Evolutionary conservation across 2,329 filamentous ascomycete species (phyloP).

Genomic region (Colletotrichum liriopes): DNA sequence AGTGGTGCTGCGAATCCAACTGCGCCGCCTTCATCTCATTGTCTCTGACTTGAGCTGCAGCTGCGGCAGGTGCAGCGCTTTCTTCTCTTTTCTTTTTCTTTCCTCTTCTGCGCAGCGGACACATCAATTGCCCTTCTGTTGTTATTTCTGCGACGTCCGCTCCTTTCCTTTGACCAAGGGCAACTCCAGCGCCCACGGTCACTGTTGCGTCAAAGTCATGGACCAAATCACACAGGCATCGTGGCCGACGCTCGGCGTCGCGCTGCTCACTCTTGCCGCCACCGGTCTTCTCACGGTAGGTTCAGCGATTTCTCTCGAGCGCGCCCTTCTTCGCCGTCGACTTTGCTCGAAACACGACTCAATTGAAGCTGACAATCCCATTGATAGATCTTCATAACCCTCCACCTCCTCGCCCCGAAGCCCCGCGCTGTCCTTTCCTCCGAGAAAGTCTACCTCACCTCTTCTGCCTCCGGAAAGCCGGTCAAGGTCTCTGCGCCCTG

Average conservation of each 20-base stretch:
- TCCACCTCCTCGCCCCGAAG: conserved; percentile 84
- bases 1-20: conserved; percentile 12
- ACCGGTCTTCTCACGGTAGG: conserved; percentile 30
- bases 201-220: conserved; percentile 22
- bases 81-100: not conserved
- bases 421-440: conserved; percentile 82
- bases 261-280: conserved; percentile 18
- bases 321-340: not conserved
- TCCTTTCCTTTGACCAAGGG: conserved; percentile 1
- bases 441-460: conserved; percentile 89
- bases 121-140: not conserved
- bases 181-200: not conserved
- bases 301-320: not conserved
- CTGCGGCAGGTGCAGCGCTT: conserved; percentile 30
- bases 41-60: conserved; percentile 32
- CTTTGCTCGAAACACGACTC: not conserved
- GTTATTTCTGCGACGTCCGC: conserved; percentile 9
- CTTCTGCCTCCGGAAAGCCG: conserved; percentile 70
- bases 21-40: conserved; percentile 26
- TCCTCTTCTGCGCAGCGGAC: not conserved
- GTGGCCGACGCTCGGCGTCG: conserved; percentile 35
- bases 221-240: conserved; percentile 34
- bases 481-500: conserved; percentile 76
- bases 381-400: conserved; percentile 71
- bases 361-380: conserved; percentile 26